These are phyloP conservation scores for Knoxdaviesia capensis DNA, from an alignment of 2,329 filamentous ascomycete genomes.

Conservation along the genomic window DNA sequence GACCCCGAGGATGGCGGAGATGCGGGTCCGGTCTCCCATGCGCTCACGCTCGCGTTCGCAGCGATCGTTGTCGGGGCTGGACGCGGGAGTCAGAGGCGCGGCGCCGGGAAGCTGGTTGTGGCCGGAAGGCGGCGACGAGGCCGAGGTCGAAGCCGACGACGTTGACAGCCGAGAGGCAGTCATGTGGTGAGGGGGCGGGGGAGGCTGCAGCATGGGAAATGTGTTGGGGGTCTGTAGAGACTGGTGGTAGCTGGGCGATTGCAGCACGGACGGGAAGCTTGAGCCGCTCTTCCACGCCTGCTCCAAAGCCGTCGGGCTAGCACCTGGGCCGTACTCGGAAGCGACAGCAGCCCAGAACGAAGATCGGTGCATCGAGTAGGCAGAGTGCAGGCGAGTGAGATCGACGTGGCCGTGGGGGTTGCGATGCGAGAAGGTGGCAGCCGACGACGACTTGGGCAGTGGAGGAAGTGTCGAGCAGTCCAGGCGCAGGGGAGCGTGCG, in stretches of 20 bases:
- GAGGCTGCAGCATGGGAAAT: too few species aligned
- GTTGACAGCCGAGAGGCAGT: too few species aligned
- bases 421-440: slow-evolving; percentile 10
- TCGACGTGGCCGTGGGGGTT: slow-evolving; percentile 29
- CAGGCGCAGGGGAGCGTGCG: slow-evolving; percentile 30
- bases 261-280: too few species aligned
- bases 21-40: slow-evolving; percentile 32
- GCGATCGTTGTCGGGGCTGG: slow-evolving; percentile 23
- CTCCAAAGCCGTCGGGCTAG: slow-evolving; percentile 43
- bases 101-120: slow-evolving; percentile 6
- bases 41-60: slow-evolving; percentile 18
- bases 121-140: neutral
- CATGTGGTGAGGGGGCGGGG: too few species aligned
- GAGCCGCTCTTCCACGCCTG: slow-evolving; percentile 42
- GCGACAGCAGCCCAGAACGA: slow-evolving; percentile 58
- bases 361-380: slow-evolving; percentile 50
- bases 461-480: slow-evolving; percentile 32
- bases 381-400: slow-evolving; percentile 42
- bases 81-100: slow-evolving; percentile 32
- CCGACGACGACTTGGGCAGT: slow-evolving; percentile 7
- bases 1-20: slow-evolving; percentile 41
- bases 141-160: neutral
- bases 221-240: slow-evolving; percentile 5
- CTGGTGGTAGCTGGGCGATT: slow-evolving; percentile 17
- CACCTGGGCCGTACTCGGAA: slow-evolving; percentile 46